These are phyloP conservation scores for Sesbania bispinosa DNA, from an alignment of 306 rosid species.

Conservation along the genomic window DNA sequence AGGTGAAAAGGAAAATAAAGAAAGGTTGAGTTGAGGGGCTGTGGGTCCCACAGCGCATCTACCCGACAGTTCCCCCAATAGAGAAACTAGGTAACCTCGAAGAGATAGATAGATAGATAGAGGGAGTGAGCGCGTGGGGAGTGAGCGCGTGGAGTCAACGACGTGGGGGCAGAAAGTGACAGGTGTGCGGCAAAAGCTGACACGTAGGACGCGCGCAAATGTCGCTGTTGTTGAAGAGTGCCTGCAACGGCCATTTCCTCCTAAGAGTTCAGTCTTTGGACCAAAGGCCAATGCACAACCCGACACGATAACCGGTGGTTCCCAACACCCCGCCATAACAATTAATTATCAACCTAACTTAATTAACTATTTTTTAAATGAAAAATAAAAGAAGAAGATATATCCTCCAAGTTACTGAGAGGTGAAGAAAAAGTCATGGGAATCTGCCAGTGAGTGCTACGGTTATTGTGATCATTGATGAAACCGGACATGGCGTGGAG, in stretches of 20 bases:
- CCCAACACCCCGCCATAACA: conserved; percentile 14
- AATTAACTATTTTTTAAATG: no score
- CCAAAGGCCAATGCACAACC: conserved; percentile 31
- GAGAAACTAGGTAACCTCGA: conserved; percentile 28
- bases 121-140: neutral
- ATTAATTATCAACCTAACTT: no score
- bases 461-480: neutral
- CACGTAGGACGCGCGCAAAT: conserved; percentile 88
- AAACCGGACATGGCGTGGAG: no score
- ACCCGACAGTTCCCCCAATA: conserved; percentile 32
- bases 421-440: conserved; percentile 12
- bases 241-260: conserved; percentile 45
- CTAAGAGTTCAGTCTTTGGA: conserved; percentile 15
- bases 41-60: conserved; percentile 36
- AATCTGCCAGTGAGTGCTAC: neutral
- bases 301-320: conserved; percentile 35
- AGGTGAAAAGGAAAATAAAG: neutral
- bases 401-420: no score
- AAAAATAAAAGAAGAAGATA: no score
- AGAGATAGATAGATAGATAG: conserved; percentile 17
- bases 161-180: conserved; percentile 35
- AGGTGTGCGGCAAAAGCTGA: conserved; percentile 67
- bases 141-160: conserved; percentile 41
- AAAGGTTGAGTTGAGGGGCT: neutral
- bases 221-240: conserved; percentile 63